Base-by-base conservation (phyloP, 108 stramenopile genomes). In the Aurantiochytrium sp. region DNA sequence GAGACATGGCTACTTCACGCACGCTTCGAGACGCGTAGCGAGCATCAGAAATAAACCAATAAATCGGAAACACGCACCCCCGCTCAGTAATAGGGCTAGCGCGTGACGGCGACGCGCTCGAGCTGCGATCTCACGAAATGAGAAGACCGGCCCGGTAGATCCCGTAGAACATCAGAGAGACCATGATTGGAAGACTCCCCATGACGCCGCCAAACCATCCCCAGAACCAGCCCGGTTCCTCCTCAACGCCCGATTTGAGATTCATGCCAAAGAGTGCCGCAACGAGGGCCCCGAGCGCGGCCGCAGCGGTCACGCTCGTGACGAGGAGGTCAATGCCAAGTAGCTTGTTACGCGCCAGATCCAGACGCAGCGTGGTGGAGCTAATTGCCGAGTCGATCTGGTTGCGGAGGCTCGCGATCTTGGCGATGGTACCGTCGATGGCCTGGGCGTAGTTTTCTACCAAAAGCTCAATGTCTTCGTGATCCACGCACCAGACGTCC, bases 391-490 rank as follows among this genome's bases (percentile, higher is more conserved):
- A 81, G 24, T 81, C 73, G 39, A 81, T 81, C 2, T 81, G 19
- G n/a, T 17, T 48, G 39, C 45, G 39, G 19, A 81, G 45, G 19
- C 19, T 24, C 73, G 8, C 73, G 2, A 81, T n/a, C 4, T 48
- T 12, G 1, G 73, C 50, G 19, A 48, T 22, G 73, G 73, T 81
- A 17, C 73, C 73, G 4, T 81, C 73, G 32, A 81, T 81, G 3
- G 73, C 73, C 45, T 81, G 73, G 1, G 73, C 73, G 24, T 81
- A 81, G 73, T 81, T 81, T 30, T 81, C 73, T 12, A 81, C n/a
- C 39, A 81, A 48, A 24, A 81, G 73, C 39, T 81, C 73, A 81
- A 81, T 81, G 39, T 81, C 73, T 48, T 81, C 73, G 45, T 81
- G 73, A 24, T 81, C 73, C 42, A 48, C 73, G 30, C 42, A 41